A percentile compares a stretch with the other conserved stretches of the same genome.
Conservation (phyloP, 2,329 filamentous ascomycete species). For the Huntiella savannae region DNA sequence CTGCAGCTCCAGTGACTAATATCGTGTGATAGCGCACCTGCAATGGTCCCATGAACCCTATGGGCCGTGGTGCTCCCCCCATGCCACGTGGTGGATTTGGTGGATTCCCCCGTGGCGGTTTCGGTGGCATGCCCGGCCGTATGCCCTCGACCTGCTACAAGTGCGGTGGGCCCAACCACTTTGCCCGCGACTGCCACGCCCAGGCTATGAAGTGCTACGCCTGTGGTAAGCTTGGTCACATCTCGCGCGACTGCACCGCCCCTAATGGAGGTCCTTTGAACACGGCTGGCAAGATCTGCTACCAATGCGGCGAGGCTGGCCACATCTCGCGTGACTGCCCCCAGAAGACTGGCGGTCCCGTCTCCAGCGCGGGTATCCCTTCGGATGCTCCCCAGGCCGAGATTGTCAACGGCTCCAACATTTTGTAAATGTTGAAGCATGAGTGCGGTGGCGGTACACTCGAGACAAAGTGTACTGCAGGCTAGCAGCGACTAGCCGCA, state of each 20-base stretch:
- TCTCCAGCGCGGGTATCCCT: not conserved
- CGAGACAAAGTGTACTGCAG: too few species aligned
- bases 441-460: not conserved
- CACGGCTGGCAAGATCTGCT: constrained; percentile 95
- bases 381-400: constrained; percentile 1
- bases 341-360: constrained; percentile 34
- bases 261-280: constrained; percentile 91
- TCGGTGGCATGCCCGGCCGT: constrained; percentile 42
- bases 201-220: constrained; percentile 98
- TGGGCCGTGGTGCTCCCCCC: constrained; percentile 43
- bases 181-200: constrained; percentile 93
- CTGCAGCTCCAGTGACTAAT: not conserved
- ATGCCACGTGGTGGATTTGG: constrained; percentile 52
- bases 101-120: constrained; percentile 53
- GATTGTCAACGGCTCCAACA: constrained; percentile 8
- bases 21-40: constrained; percentile 46
- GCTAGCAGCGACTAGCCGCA: too few species aligned
- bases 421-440: constrained; percentile 17
- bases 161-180: constrained; percentile 83
- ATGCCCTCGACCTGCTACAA: constrained; percentile 51
- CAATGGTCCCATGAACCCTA: constrained; percentile 47
- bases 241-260: constrained; percentile 83
- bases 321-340: constrained; percentile 95
- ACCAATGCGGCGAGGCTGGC: constrained; percentile 86
- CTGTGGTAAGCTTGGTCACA: constrained; percentile 87